Evolutionary conservation across 2,329 filamentous ascomycete genomes (phyloP).

Genomic region (Davidsoniella australis): DNA sequence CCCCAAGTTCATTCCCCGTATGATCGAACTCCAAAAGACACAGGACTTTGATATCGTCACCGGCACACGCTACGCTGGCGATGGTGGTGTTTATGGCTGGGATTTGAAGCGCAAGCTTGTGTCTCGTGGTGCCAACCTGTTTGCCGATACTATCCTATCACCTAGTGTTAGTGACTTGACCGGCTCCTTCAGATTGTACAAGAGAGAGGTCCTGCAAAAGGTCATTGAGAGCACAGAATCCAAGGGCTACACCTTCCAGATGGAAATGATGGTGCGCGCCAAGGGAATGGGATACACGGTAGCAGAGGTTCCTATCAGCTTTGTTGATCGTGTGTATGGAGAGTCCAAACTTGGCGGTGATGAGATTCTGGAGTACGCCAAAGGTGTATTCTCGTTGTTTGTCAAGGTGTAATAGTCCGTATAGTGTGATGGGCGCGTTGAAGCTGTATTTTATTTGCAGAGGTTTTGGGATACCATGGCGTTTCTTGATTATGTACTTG

Average conservation of each 20-base stretch:
- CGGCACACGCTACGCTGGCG: slow-evolving; percentile 79
- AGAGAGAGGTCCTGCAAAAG: slow-evolving; percentile 73
- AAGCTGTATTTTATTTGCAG: background rate
- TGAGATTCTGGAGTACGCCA: slow-evolving; percentile 93
- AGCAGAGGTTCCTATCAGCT: slow-evolving; percentile 87
- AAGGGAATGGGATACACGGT: slow-evolving; percentile 93
- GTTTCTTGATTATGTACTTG: background rate
- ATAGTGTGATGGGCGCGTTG: background rate
- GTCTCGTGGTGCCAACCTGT: slow-evolving; percentile 77
- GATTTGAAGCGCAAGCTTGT: slow-evolving; percentile 82
- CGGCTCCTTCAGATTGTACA: slow-evolving; percentile 87
- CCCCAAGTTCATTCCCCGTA: slow-evolving; percentile 93
- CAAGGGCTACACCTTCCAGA: slow-evolving; percentile 98
- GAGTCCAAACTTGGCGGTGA: slow-evolving; percentile 88
- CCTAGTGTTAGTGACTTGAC: slow-evolving; percentile 93
- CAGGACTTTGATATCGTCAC: slow-evolving; percentile 91
- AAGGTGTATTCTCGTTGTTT: slow-evolving; percentile 66
- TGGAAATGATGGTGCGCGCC: slow-evolving; percentile 97
- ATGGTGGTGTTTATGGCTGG: slow-evolving; percentile 89
- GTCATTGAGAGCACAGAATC: slow-evolving; percentile 83
- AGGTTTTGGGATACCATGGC: background rate
- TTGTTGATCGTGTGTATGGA: slow-evolving; percentile 89
- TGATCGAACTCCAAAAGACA: slow-evolving; percentile 65
- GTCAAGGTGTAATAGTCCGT: slow-evolving; percentile 42
- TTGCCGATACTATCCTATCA: slow-evolving; percentile 83